Conservation (phyloP, 116 monocot species). For the Zostera marina region DNA sequence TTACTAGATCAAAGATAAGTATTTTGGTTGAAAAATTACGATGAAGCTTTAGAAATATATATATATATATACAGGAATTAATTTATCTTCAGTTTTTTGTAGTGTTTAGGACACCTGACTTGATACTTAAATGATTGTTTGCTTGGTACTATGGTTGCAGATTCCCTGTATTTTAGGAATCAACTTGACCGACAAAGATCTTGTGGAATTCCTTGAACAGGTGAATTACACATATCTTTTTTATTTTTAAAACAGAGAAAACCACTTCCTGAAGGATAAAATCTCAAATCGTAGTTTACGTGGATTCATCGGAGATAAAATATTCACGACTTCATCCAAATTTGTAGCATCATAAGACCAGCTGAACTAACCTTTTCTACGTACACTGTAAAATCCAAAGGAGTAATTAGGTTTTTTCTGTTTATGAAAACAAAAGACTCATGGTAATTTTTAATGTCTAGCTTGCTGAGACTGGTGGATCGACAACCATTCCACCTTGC, state of each 20-base stretch:
- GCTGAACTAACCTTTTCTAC: too few species aligned
- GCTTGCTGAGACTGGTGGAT: slow-evolving; percentile 93
- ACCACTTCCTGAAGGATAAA: too few species aligned
- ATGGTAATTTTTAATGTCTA: slow-evolving; percentile 6
- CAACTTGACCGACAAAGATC: slow-evolving; percentile 69
- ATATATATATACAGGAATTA: too few species aligned
- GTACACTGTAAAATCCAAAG: background rate
- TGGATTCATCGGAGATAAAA: too few species aligned
- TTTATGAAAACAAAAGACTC: background rate
- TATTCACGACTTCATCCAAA: too few species aligned
- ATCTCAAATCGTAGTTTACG: too few species aligned
- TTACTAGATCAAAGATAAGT: too few species aligned
- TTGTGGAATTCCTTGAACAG: slow-evolving; percentile 77
- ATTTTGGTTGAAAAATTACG: too few species aligned
- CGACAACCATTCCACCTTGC: slow-evolving; percentile 66
- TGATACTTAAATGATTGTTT: background rate
- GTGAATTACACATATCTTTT: slow-evolving; percentile 15
- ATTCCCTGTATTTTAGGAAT: slow-evolving; percentile 86
- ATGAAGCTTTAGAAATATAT: too few species aligned
- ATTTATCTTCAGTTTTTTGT: too few species aligned
- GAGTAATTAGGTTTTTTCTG: background rate
- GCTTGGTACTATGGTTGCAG: slow-evolving; percentile 15
- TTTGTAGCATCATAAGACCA: too few species aligned
- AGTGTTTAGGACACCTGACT: background rate
- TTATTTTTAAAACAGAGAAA: too few species aligned